phyloP scores from a whole-genome alignment of 2,329 filamentous ascomycete species.

The Hymenoscyphus fructigenus region DNA sequence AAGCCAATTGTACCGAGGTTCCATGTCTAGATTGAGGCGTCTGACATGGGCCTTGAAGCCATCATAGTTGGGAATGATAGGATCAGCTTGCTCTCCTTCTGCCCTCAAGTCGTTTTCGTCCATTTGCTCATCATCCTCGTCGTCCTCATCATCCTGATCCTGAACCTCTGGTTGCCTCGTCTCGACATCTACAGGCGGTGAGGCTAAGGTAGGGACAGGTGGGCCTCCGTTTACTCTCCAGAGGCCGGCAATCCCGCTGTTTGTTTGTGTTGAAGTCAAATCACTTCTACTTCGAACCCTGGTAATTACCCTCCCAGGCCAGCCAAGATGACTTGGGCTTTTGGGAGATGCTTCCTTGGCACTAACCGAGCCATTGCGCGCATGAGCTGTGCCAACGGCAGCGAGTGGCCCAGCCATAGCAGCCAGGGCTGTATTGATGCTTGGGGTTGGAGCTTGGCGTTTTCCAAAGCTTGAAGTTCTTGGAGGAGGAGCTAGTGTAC shows the following conservation, averaged over 20 bases:
- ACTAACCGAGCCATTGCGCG: constrained; percentile 60
- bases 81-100: constrained; percentile 61
- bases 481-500: constrained; percentile 49
- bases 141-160: constrained; percentile 48
- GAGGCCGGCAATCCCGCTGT: constrained; percentile 48
- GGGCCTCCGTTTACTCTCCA: constrained; percentile 58
- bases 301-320: constrained; percentile 44
- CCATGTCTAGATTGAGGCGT: constrained; percentile 70
- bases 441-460: constrained; percentile 54
- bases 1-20: constrained; percentile 58
- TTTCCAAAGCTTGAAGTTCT: constrained; percentile 49
- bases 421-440: constrained; percentile 58
- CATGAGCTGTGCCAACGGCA: constrained; percentile 54
- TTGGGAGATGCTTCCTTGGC: constrained; percentile 51
- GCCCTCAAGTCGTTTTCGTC: constrained; percentile 62
- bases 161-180: constrained; percentile 33
- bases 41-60: constrained; percentile 77
- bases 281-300: constrained; percentile 59
- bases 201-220: constrained; percentile 54
- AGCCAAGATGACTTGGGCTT: constrained; percentile 38
- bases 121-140: constrained; percentile 62
- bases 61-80: constrained; percentile 68
- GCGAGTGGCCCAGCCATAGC: constrained; percentile 55
- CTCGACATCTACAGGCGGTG: constrained; percentile 40
- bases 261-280: constrained; percentile 40